A percentile compares a stretch with the other conserved stretches of the same genome.
Conservation (phyloP, 768 basidiomycete genomes). For the Amanita pallidorosea region DNA sequence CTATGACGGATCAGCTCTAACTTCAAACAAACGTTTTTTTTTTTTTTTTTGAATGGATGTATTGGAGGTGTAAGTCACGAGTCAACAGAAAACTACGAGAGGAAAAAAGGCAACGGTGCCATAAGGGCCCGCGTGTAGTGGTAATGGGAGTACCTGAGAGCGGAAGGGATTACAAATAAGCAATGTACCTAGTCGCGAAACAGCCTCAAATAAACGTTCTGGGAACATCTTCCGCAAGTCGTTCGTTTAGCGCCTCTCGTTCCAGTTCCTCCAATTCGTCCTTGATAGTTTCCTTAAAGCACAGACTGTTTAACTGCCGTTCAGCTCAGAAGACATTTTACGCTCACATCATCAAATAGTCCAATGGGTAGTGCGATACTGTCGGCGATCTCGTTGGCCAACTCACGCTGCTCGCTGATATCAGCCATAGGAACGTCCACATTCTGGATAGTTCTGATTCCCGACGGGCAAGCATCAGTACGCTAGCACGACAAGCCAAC, state of each 20-base stretch:
- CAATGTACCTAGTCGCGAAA: too few species aligned
- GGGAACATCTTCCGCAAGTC: slow-evolving; percentile 81
- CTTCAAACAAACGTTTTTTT: too few species aligned
- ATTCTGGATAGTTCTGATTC: slow-evolving; percentile 64
- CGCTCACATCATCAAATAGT: slow-evolving; percentile 32
- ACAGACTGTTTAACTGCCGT: slow-evolving; percentile 1
- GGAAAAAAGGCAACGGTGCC: too few species aligned
- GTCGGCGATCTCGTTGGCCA: slow-evolving; percentile 88
- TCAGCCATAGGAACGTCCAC: slow-evolving; percentile 84
- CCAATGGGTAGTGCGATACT: slow-evolving; percentile 64
- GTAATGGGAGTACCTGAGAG: too few species aligned
- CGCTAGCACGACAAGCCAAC: neutral
- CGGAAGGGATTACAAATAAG: too few species aligned
- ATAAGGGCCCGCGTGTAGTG: too few species aligned
- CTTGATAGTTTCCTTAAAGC: slow-evolving; percentile 62
- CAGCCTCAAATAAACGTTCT: too few species aligned
- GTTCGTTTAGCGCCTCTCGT: slow-evolving; percentile 78
- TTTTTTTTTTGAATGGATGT: too few species aligned
- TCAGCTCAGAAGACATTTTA: slow-evolving; percentile 57
- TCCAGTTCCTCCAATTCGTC: slow-evolving; percentile 80
- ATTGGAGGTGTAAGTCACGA: too few species aligned
- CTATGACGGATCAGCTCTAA: too few species aligned
- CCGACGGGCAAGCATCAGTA: neutral
- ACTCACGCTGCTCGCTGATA: slow-evolving; percentile 83
- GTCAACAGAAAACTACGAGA: too few species aligned